These are phyloP conservation scores for Erysimum cheiranthoides DNA, from an alignment of 345 rosid genomes.

Conservation along the genomic window DNA sequence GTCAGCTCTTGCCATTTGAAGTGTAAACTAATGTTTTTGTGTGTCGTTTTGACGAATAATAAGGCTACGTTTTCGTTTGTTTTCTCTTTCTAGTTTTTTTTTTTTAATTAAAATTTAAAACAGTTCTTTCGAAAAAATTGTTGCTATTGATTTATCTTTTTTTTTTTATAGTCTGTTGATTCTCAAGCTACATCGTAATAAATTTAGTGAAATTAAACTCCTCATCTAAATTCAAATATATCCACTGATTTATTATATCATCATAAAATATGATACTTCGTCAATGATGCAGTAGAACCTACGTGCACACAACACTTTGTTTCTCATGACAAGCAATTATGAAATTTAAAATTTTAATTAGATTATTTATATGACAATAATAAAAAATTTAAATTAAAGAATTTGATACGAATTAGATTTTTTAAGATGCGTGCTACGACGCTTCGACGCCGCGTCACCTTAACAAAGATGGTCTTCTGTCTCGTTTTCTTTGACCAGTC, in stretches of 20 bases:
- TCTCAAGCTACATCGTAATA: conserved; percentile 28
- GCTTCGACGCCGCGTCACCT: background rate
- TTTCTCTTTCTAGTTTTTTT: too few relatives aligned
- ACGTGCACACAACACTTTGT: background rate
- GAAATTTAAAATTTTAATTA: background rate
- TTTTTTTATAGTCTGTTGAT: background rate
- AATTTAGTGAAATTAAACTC: conserved; percentile 9
- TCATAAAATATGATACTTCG: background rate
- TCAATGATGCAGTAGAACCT: background rate
- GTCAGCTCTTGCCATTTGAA: too few relatives aligned
- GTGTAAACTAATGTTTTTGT: background rate
- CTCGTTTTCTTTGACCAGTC: background rate
- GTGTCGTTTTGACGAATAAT: background rate
- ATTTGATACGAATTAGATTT: too few relatives aligned
- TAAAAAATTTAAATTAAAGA: too few relatives aligned
- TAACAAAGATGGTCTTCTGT: background rate
- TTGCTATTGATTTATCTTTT: background rate
- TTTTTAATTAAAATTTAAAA: too few relatives aligned
- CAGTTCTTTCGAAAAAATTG: background rate
- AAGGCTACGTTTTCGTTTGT: background rate
- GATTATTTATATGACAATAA: too few relatives aligned
- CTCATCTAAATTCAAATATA: background rate
- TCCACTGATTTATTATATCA: background rate
- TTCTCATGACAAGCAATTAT: background rate
- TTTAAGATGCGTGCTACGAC: background rate